These are phyloP conservation scores for Acrodontium crateriforme DNA, from an alignment of 2,329 filamentous ascomycete genomes.

Conservation along the genomic window DNA sequence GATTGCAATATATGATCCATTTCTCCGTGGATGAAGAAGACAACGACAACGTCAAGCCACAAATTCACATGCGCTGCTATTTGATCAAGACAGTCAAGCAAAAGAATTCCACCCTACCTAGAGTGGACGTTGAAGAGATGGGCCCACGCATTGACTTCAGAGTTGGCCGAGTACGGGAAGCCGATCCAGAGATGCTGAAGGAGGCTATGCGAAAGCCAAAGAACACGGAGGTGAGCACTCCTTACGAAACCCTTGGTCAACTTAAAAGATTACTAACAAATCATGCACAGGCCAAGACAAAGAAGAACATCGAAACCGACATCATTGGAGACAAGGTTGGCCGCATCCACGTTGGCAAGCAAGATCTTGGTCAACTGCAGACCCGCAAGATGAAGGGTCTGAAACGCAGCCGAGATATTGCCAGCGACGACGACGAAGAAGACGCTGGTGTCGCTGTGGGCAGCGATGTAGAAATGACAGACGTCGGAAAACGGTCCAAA, in stretches of 20 bases:
- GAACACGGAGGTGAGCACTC: conserved; percentile 49
- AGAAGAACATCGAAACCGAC: conserved; percentile 94
- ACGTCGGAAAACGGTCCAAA: background rate
- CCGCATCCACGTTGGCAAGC: conserved; percentile 77
- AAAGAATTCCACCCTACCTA: conserved; percentile 64
- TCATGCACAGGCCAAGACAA: conserved; percentile 43
- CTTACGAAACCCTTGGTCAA: too few species aligned
- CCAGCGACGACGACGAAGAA: conserved; percentile 37
- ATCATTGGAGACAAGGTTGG: conserved; percentile 92
- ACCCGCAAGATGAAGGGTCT: conserved; percentile 99
- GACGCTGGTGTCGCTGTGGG: too few species aligned
- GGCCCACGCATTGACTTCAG: conserved; percentile 87
- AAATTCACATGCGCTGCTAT: conserved; percentile 62
- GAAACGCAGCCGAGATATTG: conserved; percentile 62
- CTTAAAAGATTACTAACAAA: background rate
- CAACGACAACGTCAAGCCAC: conserved; percentile 28
- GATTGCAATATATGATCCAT: conserved; percentile 78
- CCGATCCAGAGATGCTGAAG: conserved; percentile 69
- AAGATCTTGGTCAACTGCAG: conserved; percentile 77
- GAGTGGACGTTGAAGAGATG: conserved; percentile 90
- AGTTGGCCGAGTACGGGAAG: conserved; percentile 64
- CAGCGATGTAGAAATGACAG: conserved; percentile 8
- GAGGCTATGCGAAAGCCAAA: conserved; percentile 80
- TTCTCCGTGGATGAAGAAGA: conserved; percentile 54
- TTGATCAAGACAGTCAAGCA: conserved; percentile 74